Evolutionary conservation across 441 rosid species (phyloP).

Genomic region (Daphne laureola): DNA sequence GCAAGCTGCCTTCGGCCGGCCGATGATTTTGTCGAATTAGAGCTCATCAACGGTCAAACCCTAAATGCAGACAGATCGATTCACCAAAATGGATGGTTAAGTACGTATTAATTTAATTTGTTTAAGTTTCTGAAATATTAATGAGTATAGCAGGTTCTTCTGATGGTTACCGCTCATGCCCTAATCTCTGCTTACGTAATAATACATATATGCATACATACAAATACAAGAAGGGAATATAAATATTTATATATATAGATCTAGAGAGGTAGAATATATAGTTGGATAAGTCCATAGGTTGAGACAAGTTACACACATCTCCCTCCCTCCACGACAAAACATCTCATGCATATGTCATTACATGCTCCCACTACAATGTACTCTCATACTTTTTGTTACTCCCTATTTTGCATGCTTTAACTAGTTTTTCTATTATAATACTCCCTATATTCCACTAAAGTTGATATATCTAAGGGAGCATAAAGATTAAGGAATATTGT

Average conservation of each 20-base stretch:
- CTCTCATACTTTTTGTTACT: too few relatives aligned
- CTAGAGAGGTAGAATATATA: not conserved
- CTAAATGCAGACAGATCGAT: conserved; percentile 23
- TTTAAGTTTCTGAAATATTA: not conserved
- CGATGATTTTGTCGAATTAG: conserved; percentile 38
- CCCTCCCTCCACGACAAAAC: conserved; percentile 16
- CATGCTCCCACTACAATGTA: not conserved
- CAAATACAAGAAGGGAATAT: too few relatives aligned
- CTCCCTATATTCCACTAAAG: conserved; percentile 10
- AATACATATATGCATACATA: not conserved
- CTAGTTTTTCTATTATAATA: too few relatives aligned
- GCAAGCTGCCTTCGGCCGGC: conserved; percentile 55
- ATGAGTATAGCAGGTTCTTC: conserved; percentile 24
- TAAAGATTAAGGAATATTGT: too few relatives aligned
- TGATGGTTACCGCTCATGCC: conserved; percentile 28
- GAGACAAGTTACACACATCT: conserved; percentile 35
- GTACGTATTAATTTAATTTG: conserved; percentile 1
- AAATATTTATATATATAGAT: too few relatives aligned
- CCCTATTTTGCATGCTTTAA: too few relatives aligned
- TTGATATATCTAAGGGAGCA: too few relatives aligned
- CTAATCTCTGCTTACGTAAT: not conserved
- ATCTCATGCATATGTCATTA: conserved; percentile 3
- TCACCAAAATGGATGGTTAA: not conserved
- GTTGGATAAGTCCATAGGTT: conserved; percentile 18
- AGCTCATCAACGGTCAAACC: conserved; percentile 8